phyloP scores from a whole-genome alignment of 306 rosid genomes.

The Cucumis cinereus region DNA sequence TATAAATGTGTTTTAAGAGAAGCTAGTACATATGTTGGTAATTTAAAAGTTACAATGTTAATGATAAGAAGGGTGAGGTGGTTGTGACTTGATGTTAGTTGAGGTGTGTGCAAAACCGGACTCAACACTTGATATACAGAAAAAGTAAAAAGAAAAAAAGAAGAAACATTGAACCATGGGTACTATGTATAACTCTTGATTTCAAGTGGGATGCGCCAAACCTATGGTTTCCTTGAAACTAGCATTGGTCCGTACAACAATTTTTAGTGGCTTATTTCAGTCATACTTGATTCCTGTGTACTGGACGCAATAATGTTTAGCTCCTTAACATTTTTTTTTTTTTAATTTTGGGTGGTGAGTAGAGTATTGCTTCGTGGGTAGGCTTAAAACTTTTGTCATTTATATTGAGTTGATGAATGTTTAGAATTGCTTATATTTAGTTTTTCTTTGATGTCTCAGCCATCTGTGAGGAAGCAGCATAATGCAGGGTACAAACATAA shows the following conservation, averaged over 20 bases:
- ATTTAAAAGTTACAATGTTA: background rate
- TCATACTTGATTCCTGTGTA: background rate
- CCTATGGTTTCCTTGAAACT: background rate
- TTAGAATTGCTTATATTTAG: background rate
- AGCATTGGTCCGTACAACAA: background rate
- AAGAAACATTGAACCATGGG: background rate
- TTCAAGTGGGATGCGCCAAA: background rate
- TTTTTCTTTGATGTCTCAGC: conserved; percentile 30
- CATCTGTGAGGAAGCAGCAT: conserved; percentile 96
- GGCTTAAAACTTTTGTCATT: background rate
- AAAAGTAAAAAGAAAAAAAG: background rate
- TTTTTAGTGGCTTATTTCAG: background rate
- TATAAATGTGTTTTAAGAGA: background rate
- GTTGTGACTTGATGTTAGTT: background rate
- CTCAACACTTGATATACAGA: background rate
- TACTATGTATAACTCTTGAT: background rate
- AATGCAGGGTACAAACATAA: conserved; percentile 97
- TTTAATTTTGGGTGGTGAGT: background rate
- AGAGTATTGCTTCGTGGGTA: background rate
- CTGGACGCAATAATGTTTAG: background rate
- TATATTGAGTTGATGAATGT: background rate
- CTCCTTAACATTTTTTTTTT: background rate
- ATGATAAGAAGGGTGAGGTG: background rate
- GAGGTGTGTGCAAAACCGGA: background rate
- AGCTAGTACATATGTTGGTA: background rate